Evolutionary conservation across 2,329 filamentous ascomycete genomes (phyloP), one percentile per base, ranked within the genome.

Genomic region (Penicillium aurantiogriseum): DNA sequence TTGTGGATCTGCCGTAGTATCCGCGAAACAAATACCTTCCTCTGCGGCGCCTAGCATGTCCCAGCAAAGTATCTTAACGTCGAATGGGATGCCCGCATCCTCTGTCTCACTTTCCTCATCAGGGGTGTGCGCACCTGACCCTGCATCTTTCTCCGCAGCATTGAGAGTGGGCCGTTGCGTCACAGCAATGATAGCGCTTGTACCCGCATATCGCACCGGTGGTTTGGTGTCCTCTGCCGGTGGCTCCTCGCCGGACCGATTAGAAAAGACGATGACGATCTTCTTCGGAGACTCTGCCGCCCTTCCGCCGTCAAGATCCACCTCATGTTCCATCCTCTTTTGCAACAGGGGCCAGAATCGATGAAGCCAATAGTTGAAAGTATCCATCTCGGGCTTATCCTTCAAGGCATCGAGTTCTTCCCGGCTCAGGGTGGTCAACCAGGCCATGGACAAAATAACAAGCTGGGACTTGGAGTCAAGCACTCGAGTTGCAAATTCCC

Each of bases 361-460:
- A 68, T 83, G 79, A 21, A 87, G 72, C 85, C 85, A 88, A 68
- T 88, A 88, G 49, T 79, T 79, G 57, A 87, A 78, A 0, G 85
- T 88, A 63, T 84, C 81, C 67, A 83, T 73, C 63, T 88, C 85
- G 4, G 84, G 82, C 51, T 76, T 69, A 6, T 69, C 67, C 0
- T 76, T 72, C 19, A 81, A 71, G 8, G 70, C 56, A 21, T 72
- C 70, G 29, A 85, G 67, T 57, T 84, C 82, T 25, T 80, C 76
- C 3, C 77, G 74, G 27, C 74, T 71, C 25, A 84, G 70, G 29
- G 77, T 69, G 17, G 83, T 85, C 25, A 87, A 69, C 85, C 85
- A 88, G 1, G 85, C 85, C 83, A 87, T 87, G n/a, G 77, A 81
- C 17, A 88, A 65, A 51, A 86, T 79, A 5, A 87, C 79, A 23